Base-by-base conservation (phyloP, 2,329 filamentous ascomycete genomes). In the Ceratocystis diversiconidia region DNA sequence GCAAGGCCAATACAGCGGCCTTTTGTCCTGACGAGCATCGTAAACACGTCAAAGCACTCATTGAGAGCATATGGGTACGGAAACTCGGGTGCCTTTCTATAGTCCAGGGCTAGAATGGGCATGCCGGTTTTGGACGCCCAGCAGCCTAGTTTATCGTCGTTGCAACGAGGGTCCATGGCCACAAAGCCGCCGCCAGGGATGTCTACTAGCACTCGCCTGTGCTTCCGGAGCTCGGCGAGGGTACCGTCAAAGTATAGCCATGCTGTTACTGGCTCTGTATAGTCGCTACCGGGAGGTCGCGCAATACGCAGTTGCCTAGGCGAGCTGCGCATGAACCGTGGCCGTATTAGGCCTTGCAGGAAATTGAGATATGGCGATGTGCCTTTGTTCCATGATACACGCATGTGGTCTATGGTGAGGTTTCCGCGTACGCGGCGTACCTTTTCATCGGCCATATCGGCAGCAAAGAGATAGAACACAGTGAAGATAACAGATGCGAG, bases 171-270 rank as follows among this genome's bases (percentile, higher is more conserved):
- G 67, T 90, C 86, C 94, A 99, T 99, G 19, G 94, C 92, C 12
- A 99, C 92, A 70, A 95, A 99, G 0, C 94, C 94, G 41, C 94
- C 94, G 1, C 94, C 94, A 0, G 94, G 94, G 2, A 97, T 85
- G 74, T 99, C 94, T 44, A 99, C 73, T 1, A 99, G 82, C 32
- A 99, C 75, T 71, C 88, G 88, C 62, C 83, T 86, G 72, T 95
- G 88, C 52, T 87, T 82, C 71, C 85, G 85, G 59, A 96, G 78
- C 60, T 90, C 86, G 1, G 86, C 84, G 6, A 96, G 75, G 0
- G 92, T 87, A 0, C 94, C 94, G 71, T 97, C 90, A 71, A 92
- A 99, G 74, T 96, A 99, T 41, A 99, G 78, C 92, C 92, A 97
- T 1, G 84, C 92, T 66, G 84, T 81, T 0, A 96, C 85, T 0